phyloP scores from a whole-genome alignment of 176 grass and related monocot species.

The Thinopyrum elongatum region DNA sequence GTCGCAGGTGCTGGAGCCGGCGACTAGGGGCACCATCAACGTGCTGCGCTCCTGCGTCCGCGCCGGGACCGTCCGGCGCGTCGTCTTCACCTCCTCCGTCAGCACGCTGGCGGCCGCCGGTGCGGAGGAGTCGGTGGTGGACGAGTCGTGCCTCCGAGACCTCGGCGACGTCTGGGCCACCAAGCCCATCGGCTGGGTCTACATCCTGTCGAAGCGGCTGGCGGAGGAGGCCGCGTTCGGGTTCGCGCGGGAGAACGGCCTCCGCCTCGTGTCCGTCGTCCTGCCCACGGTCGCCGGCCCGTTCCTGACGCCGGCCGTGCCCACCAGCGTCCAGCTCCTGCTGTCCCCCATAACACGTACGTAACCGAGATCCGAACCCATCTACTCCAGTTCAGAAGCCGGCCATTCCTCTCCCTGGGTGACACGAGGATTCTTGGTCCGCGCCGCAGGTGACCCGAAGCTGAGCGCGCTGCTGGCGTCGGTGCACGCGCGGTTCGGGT shows the following conservation, averaged over 20 bases:
- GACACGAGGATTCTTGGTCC: background rate
- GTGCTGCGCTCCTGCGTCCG: slow-evolving; percentile 64
- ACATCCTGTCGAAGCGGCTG: slow-evolving; percentile 75
- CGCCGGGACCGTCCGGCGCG: slow-evolving; percentile 44
- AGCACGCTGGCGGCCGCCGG: slow-evolving; percentile 57
- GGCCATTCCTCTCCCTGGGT: background rate
- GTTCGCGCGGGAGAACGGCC: slow-evolving; percentile 62
- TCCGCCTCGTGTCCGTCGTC: slow-evolving; percentile 59
- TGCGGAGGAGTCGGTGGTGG: slow-evolving; percentile 23
- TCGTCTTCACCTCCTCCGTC: slow-evolving; percentile 89
- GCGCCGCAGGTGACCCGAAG: slow-evolving; percentile 48
- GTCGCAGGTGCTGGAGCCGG: slow-evolving; percentile 56
- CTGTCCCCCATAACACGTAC: slow-evolving; percentile 70
- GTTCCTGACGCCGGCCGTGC: slow-evolving; percentile 70
- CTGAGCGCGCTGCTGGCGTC: slow-evolving; percentile 57
- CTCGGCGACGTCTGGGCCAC: slow-evolving; percentile 52
- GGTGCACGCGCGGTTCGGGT: slow-evolving; percentile 74
- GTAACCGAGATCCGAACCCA: background rate
- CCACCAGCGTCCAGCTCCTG: slow-evolving; percentile 72
- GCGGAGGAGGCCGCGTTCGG: slow-evolving; percentile 70
- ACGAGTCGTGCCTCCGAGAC: slow-evolving; percentile 59
- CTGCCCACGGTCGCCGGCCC: slow-evolving; percentile 76
- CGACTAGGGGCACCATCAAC: slow-evolving; percentile 62
- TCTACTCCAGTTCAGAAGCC: too few relatives aligned
- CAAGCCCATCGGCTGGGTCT: slow-evolving; percentile 86